phyloP scores from a whole-genome alignment of 352 stramenopile genomes.

The Phytophthora foliorum region DNA sequence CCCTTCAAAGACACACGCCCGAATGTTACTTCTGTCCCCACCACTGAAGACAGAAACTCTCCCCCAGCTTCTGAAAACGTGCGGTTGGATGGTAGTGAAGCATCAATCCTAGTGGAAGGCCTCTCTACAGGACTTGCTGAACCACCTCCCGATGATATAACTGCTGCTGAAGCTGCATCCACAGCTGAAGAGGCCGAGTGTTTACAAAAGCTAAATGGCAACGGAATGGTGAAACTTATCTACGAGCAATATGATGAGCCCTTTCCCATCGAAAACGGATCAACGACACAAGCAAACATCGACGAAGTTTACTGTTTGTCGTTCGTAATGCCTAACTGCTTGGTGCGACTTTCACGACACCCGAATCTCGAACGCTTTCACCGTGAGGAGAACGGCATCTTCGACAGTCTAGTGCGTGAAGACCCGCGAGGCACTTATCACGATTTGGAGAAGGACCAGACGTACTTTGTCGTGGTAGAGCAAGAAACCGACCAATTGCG shows the following conservation, averaged over 20 bases:
- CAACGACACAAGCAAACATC: slow-evolving; percentile 75
- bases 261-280: slow-evolving; percentile 82
- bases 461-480: slow-evolving; percentile 89
- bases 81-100: not conserved
- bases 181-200: slow-evolving; percentile 41
- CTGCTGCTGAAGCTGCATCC: slow-evolving; percentile 6
- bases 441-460: slow-evolving; percentile 66
- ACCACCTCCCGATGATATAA: not conserved
- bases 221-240: slow-evolving; percentile 78
- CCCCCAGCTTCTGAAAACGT: slow-evolving; percentile 4
- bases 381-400: slow-evolving; percentile 55
- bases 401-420: slow-evolving; percentile 73
- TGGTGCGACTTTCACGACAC: slow-evolving; percentile 72
- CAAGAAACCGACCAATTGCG: slow-evolving; percentile 78
- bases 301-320: slow-evolving; percentile 91
- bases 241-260: slow-evolving; percentile 92
- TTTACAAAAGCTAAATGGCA: slow-evolving; percentile 56
- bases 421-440: slow-evolving; percentile 79
- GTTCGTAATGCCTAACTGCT: slow-evolving; percentile 91
- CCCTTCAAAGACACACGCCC: not conserved
- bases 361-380: slow-evolving; percentile 62
- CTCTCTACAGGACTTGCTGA: slow-evolving; percentile 5
- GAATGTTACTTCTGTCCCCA: not conserved
- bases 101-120: not conserved
- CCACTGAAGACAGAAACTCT: not conserved